A percentile compares a stretch with the other conserved stretches of the same genome.
phyloP scores from a whole-genome alignment of 2,329 filamentous ascomycete genomes.

The Neopestalotiopsis clavispora region DNA sequence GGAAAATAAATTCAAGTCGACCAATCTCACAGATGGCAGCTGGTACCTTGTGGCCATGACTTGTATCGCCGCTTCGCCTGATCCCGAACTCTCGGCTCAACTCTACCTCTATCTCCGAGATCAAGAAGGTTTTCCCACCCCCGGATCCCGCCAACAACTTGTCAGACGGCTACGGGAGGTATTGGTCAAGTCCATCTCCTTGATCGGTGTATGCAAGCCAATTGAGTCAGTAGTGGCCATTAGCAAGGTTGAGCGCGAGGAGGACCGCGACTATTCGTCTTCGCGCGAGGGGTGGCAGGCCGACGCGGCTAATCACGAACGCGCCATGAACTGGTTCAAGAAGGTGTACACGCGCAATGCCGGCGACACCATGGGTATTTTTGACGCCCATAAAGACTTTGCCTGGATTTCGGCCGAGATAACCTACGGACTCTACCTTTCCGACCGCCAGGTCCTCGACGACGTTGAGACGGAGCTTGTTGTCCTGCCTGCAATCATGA shows the following conservation, averaged over 20 bases:
- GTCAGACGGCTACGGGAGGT: constrained; percentile 60
- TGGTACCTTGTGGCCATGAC: constrained; percentile 36
- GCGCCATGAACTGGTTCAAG: constrained; percentile 59
- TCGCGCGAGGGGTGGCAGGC: constrained; percentile 64
- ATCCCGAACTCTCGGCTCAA: constrained; percentile 40
- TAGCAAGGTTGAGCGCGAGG: constrained; percentile 49
- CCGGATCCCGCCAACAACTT: constrained; percentile 49
- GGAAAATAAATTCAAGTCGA: constrained; percentile 13
- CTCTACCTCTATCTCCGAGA: constrained; percentile 61
- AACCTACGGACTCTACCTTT: constrained; percentile 63
- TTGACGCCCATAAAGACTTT: constrained; percentile 43
- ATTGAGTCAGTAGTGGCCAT: constrained; percentile 65
- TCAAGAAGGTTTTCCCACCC: constrained; percentile 48
- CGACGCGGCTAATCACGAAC: constrained; percentile 56
- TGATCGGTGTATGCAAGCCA: constrained; percentile 68
- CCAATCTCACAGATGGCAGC: constrained; percentile 23
- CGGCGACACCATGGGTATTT: constrained; percentile 36
- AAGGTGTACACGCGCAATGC: constrained; percentile 60
- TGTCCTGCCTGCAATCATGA: constrained; percentile 60
- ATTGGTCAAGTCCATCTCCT: constrained; percentile 60
- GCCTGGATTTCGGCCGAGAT: constrained; percentile 59
- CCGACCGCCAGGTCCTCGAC: constrained; percentile 58
- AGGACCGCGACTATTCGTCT: constrained; percentile 61
- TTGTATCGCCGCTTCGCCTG: constrained; percentile 50
- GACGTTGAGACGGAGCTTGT: constrained; percentile 60